A percentile compares a stretch with the other conserved stretches of the same genome.
phyloP scores from a whole-genome alignment of 2,329 filamentous ascomycete species.

The Lithohypha guttulata region DNA sequence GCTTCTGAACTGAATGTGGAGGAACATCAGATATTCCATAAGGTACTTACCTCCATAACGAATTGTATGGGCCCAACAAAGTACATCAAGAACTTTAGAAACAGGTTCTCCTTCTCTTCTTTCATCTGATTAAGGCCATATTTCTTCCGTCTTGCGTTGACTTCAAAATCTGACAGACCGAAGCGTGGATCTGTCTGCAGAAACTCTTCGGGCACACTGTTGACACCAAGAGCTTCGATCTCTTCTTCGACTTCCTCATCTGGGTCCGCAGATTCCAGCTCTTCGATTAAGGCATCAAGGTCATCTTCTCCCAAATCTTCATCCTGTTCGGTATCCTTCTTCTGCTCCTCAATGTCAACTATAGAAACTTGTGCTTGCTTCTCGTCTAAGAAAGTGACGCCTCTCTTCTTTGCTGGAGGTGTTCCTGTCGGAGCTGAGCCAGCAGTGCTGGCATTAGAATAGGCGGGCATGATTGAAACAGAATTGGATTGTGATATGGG shows the following conservation, averaged over 20 bases:
- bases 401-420: constrained; percentile 4
- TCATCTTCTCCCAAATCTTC: constrained; percentile 65
- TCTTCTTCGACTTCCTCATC: constrained; percentile 52
- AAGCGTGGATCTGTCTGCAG: constrained; percentile 63
- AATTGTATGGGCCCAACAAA: constrained; percentile 87
- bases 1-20: constrained; percentile 5
- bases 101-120: constrained; percentile 75
- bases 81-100: constrained; percentile 72
- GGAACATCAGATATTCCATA: constrained; percentile 33
- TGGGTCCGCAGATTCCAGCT: constrained; percentile 71
- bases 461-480: constrained; percentile 8
- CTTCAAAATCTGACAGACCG: constrained; percentile 64
- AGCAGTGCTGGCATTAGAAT: constrained; percentile 14
- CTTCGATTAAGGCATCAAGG: constrained; percentile 77
- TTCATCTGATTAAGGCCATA: constrained; percentile 83
- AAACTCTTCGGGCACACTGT: constrained; percentile 59
- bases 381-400: constrained; percentile 2
- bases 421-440: constrained; percentile 12
- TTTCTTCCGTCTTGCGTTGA: constrained; percentile 52
- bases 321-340: not conserved
- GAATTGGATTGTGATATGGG: too few species aligned
- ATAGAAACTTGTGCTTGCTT: not conserved
- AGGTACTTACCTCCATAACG: constrained; percentile 94
- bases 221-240: constrained; percentile 43
- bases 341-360: constrained; percentile 4